Evolutionary conservation across 2,329 filamentous ascomycete species (phyloP).

Genomic region (Ascochyta clinopodiicola): DNA sequence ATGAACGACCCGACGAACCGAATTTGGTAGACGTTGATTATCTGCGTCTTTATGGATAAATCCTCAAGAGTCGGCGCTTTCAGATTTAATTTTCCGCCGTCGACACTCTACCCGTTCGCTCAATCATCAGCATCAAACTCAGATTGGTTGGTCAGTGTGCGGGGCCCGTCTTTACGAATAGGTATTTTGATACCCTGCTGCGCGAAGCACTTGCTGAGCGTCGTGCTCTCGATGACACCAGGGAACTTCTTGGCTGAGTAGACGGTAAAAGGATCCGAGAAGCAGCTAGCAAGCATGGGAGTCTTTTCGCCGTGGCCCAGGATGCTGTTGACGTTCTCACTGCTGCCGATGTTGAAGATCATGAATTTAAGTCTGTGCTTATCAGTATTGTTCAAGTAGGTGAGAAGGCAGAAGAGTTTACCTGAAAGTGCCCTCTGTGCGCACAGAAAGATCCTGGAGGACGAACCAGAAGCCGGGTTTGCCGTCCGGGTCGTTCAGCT

Average conservation of each 20-base stretch:
- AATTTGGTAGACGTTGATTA: no score
- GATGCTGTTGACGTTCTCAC: constrained; percentile 57
- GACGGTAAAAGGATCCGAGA: constrained; percentile 89
- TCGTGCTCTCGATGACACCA: constrained; percentile 92
- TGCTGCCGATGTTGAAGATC: constrained; percentile 82
- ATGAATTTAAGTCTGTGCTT: constrained; percentile 68
- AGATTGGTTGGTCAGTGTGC: constrained; percentile 53
- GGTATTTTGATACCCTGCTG: constrained; percentile 96
- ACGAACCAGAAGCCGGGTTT: constrained; percentile 96
- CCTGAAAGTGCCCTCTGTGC: constrained; percentile 91
- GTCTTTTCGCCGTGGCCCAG: constrained; percentile 75
- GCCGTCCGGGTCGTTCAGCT: constrained; percentile 77
- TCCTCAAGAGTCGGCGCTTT: no score
- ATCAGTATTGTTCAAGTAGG: neutral
- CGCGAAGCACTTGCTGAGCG: constrained; percentile 90
- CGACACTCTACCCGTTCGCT: neutral
- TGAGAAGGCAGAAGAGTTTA: constrained; percentile 54
- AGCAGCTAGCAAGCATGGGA: constrained; percentile 82
- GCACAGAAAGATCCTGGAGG: constrained; percentile 90
- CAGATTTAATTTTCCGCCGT: neutral
- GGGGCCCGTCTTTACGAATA: constrained; percentile 81
- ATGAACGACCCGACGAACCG: neutral
- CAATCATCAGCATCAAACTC: constrained; percentile 54
- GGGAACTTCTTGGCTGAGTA: constrained; percentile 98
- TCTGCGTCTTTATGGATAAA: no score